phyloP scores from a whole-genome alignment of 2,329 filamentous ascomycete genomes.

The Elsinoe fawcettii region DNA sequence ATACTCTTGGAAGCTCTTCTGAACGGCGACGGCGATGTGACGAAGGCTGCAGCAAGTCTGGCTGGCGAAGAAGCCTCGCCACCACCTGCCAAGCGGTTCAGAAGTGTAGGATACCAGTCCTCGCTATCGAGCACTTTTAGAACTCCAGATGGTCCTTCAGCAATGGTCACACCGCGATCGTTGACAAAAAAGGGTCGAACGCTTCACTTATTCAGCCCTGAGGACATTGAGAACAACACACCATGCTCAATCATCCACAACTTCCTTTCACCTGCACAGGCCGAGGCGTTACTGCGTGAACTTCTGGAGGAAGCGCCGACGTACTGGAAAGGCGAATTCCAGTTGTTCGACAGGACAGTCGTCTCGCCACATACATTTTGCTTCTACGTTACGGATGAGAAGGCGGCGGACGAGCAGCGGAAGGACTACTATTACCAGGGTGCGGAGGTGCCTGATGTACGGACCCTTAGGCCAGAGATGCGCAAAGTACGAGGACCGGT shows the following conservation, averaged over 20 bases:
- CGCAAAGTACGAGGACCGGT: slow-evolving; percentile 61
- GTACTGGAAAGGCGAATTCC: slow-evolving; percentile 66
- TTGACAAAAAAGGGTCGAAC: slow-evolving; percentile 73
- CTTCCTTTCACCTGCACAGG: slow-evolving; percentile 65
- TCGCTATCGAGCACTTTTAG: slow-evolving; percentile 26
- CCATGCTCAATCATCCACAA: slow-evolving; percentile 91
- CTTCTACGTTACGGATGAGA: slow-evolving; percentile 71
- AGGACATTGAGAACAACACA: slow-evolving; percentile 73
- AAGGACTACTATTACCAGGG: slow-evolving; percentile 85
- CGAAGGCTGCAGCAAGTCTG: slow-evolving; percentile 54
- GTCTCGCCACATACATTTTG: slow-evolving; percentile 74
- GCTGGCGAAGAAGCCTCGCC: not conserved
- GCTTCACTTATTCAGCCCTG: slow-evolving; percentile 71
- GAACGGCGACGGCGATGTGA: slow-evolving; percentile 67
- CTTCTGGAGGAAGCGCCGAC: slow-evolving; percentile 64
- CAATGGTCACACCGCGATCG: slow-evolving; percentile 19
- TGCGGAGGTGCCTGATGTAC: slow-evolving; percentile 63
- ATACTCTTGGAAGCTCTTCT: slow-evolving; percentile 71
- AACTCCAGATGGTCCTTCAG: not conserved
- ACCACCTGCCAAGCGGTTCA: slow-evolving; percentile 18
- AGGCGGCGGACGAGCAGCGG: slow-evolving; percentile 62
- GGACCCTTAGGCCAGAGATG: slow-evolving; percentile 68
- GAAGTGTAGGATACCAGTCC: slow-evolving; percentile 37
- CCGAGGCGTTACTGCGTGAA: slow-evolving; percentile 66
- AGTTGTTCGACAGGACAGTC: slow-evolving; percentile 82